Evolutionary conservation across 2,329 filamentous ascomycete species (phyloP).

Genomic region (Claviceps capensis): DNA sequence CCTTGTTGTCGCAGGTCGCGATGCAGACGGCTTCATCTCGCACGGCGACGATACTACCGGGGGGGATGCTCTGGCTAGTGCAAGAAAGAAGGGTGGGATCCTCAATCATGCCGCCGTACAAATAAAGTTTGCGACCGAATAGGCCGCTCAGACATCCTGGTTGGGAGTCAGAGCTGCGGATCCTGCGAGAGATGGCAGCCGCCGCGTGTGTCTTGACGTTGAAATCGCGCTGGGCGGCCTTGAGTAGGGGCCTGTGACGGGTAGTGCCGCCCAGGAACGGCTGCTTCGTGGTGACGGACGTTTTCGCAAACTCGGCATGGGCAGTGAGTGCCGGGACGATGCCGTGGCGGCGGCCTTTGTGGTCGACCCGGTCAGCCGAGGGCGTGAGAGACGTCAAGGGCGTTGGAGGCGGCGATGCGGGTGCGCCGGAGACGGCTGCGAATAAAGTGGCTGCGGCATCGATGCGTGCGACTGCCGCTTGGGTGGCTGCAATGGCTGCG

Average conservation of each 20-base stretch:
- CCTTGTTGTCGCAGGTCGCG: conserved; percentile 23
- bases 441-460: conserved; percentile 9
- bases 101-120: conserved; percentile 28
- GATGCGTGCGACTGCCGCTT: conserved; percentile 24
- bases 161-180: conserved; percentile 27
- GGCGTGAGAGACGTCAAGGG: conserved; percentile 4
- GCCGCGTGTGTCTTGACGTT: conserved; percentile 20
- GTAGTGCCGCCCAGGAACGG: conserved; percentile 24
- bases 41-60: conserved; percentile 20
- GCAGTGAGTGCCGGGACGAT: conserved; percentile 14
- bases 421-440: background rate
- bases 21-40: conserved; percentile 23
- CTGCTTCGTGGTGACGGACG: conserved; percentile 19
- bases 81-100: conserved; percentile 9
- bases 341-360: background rate
- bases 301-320: conserved; percentile 13
- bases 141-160: conserved; percentile 24
- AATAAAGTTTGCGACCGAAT: conserved; percentile 22
- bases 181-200: conserved; percentile 25
- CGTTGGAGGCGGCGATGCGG: conserved; percentile 3
- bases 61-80: background rate
- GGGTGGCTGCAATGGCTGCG: conserved; percentile 22
- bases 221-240: conserved; percentile 24
- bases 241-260: conserved; percentile 23
- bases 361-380: background rate